Conservation (phyloP, 805 yeast genomes). For the Candida glaebosa region DNA sequence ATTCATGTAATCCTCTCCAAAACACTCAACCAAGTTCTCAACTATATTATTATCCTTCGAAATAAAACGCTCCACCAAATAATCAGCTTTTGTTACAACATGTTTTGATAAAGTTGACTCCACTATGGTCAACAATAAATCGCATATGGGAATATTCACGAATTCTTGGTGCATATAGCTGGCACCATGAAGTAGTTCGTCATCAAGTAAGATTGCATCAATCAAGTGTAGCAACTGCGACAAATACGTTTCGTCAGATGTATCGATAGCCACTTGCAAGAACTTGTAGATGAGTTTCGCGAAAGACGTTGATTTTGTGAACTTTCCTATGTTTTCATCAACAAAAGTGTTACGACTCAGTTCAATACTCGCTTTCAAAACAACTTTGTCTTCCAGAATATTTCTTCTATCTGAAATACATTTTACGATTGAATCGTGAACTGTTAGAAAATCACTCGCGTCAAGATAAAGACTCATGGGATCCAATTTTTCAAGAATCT, state of each 20-base stretch:
- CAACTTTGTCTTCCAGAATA: constrained; percentile 37
- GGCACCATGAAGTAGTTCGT: constrained; percentile 40
- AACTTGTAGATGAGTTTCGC: constrained; percentile 56
- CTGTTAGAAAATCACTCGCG: constrained; percentile 47
- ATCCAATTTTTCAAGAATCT: constrained; percentile 54
- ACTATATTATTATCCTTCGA: constrained; percentile 46
- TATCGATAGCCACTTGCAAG: constrained; percentile 50
- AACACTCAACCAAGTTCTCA: constrained; percentile 50
- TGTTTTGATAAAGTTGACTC: constrained; percentile 48
- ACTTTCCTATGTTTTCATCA: constrained; percentile 39
- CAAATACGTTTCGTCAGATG: constrained; percentile 51
- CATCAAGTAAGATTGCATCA: constrained; percentile 60
- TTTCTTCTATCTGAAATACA: constrained; percentile 38
- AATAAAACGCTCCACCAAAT: constrained; percentile 49
- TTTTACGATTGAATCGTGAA: constrained; percentile 45
- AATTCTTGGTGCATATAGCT: constrained; percentile 41
- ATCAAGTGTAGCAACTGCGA: constrained; percentile 63
- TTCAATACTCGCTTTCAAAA: constrained; percentile 46
- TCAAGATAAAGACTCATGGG: constrained; percentile 52
- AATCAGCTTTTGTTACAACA: constrained; percentile 54
- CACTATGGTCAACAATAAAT: constrained; percentile 49
- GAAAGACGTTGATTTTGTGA: constrained; percentile 50
- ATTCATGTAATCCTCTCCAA: constrained; percentile 53
- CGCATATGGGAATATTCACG: constrained; percentile 54
- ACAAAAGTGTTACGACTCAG: constrained; percentile 32